Evolutionary conservation across 352 stramenopile genomes (phyloP).

Genomic region (Phytophthora macrochlamydospora): DNA sequence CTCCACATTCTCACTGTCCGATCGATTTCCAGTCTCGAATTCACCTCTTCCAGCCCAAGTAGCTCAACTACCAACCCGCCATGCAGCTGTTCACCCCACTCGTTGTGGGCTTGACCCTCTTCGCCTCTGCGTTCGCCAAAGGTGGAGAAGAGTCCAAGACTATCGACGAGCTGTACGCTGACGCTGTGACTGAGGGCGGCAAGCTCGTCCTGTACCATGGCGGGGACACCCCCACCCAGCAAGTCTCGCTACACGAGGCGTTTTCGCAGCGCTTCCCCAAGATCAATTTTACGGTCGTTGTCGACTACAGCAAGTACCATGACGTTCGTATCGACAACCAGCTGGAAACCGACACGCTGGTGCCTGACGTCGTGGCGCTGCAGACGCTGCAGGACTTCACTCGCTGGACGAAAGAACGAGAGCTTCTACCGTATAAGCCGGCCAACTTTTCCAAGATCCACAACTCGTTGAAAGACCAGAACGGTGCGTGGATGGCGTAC

Average conservation of each 20-base stretch:
- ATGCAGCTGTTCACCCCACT: constrained; percentile 22
- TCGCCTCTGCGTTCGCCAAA: constrained; percentile 2
- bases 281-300: constrained; percentile 57
- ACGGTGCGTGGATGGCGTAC: constrained; percentile 46
- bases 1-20: neutral
- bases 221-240: constrained; percentile 37
- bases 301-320: constrained; percentile 62
- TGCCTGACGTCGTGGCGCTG: constrained; percentile 45
- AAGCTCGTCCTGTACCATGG: constrained; percentile 48
- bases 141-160: constrained; percentile 42
- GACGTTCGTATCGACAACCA: constrained; percentile 66
- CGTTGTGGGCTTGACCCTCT: constrained; percentile 2
- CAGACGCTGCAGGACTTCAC: constrained; percentile 60
- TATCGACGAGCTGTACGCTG: constrained; percentile 46
- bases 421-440: constrained; percentile 53
- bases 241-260: constrained; percentile 14
- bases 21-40: constrained; percentile 5
- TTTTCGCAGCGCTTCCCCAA: constrained; percentile 38
- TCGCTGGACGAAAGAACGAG: constrained; percentile 38
- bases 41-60: constrained; percentile 5
- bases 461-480: constrained; percentile 38
- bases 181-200: constrained; percentile 48
- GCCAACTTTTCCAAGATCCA: constrained; percentile 54
- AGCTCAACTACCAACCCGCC: neutral
- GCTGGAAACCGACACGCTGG: constrained; percentile 45